Conservation (phyloP, 2,329 filamentous ascomycete genomes). For the Colletotrichum chlorophyti region DNA sequence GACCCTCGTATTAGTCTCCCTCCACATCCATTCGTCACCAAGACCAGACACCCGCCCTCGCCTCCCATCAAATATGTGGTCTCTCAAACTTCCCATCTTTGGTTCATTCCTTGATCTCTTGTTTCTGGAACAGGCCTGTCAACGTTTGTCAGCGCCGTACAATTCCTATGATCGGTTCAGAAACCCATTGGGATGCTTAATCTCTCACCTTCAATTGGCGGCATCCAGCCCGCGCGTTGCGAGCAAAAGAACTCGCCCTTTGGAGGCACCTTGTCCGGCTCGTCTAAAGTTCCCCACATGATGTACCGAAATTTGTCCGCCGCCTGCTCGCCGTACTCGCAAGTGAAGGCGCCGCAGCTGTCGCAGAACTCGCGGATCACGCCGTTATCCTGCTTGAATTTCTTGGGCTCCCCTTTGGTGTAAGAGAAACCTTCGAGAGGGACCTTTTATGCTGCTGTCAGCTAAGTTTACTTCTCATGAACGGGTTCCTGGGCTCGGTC, state of each 20-base stretch:
- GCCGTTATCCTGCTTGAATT: slow-evolving; percentile 39
- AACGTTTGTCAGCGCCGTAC: neutral
- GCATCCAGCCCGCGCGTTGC: slow-evolving; percentile 55
- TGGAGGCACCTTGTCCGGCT: slow-evolving; percentile 53
- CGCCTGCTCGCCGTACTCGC: slow-evolving; percentile 40
- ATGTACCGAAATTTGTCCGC: slow-evolving; percentile 51
- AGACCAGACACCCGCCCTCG: too few relatives aligned
- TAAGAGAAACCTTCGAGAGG: slow-evolving; percentile 37
- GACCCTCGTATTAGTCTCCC: neutral
- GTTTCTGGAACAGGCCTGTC: slow-evolving; percentile 4
- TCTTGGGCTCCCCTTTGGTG: slow-evolving; percentile 33
- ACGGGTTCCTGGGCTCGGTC: too few relatives aligned
- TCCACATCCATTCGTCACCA: neutral
- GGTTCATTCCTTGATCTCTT: slow-evolving; percentile 11
- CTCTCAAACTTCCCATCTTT: neutral
- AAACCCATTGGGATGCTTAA: neutral
- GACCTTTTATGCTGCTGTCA: slow-evolving; percentile 17
- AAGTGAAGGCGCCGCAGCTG: slow-evolving; percentile 39
- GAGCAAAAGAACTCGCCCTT: slow-evolving; percentile 64
- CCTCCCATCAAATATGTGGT: neutral
- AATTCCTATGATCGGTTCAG: too few relatives aligned
- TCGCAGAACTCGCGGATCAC: slow-evolving; percentile 41
- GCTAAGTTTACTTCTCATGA: neutral
- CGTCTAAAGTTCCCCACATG: slow-evolving; percentile 55
- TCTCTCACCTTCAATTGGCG: slow-evolving; percentile 47